Evolutionary conservation across 2,329 filamentous ascomycete species (phyloP).

Genomic region (Orbilia oligospora): DNA sequence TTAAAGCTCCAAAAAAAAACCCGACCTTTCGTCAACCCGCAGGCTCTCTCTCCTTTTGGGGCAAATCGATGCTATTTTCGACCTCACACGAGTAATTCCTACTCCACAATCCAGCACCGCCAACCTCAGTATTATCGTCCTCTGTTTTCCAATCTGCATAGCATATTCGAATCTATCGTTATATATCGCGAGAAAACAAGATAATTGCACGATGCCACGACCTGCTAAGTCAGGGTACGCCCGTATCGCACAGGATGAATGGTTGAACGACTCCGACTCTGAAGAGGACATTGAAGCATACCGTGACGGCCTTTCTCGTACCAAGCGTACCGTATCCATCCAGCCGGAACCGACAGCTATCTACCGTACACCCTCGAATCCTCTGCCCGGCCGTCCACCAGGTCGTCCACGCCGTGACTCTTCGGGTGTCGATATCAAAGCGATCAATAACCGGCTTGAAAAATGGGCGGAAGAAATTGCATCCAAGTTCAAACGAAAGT

Average conservation of each 20-base stretch:
- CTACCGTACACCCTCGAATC: conserved; percentile 67
- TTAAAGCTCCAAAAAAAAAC: background rate
- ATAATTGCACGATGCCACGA: conserved; percentile 73
- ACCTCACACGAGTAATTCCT: conserved; percentile 17
- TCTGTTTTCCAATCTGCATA: background rate
- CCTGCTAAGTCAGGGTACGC: conserved; percentile 86
- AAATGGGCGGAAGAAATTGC: conserved; percentile 98
- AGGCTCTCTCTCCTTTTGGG: conserved; percentile 22
- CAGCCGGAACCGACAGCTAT: conserved; percentile 69
- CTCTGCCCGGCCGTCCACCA: conserved; percentile 66
- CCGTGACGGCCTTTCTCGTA: conserved; percentile 67
- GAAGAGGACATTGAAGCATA: conserved; percentile 71
- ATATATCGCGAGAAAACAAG: background rate
- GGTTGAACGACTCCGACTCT: conserved; percentile 80
- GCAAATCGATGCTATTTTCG: conserved; percentile 12
- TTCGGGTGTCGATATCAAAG: conserved; percentile 95
- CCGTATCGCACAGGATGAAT: conserved; percentile 85
- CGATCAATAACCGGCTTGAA: conserved; percentile 95
- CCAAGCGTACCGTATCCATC: conserved; percentile 70
- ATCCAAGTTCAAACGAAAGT: conserved; percentile 83
- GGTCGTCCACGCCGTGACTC: conserved; percentile 77
- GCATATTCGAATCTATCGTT: background rate
- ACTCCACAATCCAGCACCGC: background rate
- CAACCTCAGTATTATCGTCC: background rate
- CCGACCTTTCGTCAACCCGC: conserved; percentile 16